phyloP scores from a whole-genome alignment of 202 grass and related monocot genomes.

The Dendrocalamus latiflorus region DNA sequence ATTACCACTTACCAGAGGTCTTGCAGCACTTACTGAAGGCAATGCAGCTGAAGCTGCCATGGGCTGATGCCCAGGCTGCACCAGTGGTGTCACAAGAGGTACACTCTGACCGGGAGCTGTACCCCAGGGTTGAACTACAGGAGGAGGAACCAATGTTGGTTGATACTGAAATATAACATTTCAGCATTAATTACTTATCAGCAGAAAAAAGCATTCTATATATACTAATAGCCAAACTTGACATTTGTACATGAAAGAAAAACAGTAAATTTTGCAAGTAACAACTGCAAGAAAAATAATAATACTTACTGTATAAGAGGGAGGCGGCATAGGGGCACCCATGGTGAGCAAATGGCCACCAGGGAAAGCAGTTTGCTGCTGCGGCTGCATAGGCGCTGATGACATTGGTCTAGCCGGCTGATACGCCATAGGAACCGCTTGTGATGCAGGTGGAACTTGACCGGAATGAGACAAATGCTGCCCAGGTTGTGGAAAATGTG shows the following conservation, averaged over 20 bases:
- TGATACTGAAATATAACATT: conserved; percentile 52
- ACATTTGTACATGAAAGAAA: background rate
- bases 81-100: conserved; percentile 31
- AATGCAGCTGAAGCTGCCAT: conserved; percentile 31
- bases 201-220: conserved; percentile 37
- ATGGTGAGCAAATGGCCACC: conserved; percentile 47
- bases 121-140: conserved; percentile 59
- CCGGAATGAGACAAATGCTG: too few species aligned
- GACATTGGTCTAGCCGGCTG: conserved; percentile 69
- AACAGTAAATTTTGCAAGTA: background rate
- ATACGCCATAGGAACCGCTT: too few species aligned
- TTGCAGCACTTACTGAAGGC: conserved; percentile 37
- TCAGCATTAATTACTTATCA: conserved; percentile 26
- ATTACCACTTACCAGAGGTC: background rate
- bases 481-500: too few species aligned
- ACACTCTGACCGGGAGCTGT: conserved; percentile 36
- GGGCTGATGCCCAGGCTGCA: conserved; percentile 47
- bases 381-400: too few species aligned
- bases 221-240: background rate
- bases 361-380: too few species aligned
- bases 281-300: background rate
- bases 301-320: conserved; percentile 64
- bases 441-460: too few species aligned
- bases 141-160: conserved; percentile 36
- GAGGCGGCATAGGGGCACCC: conserved; percentile 56